A percentile compares a stretch with the other conserved stretches of the same genome.
phyloP scores from a whole-genome alignment of 352 stramenopile species.

The Globisporangium irregulare region DNA sequence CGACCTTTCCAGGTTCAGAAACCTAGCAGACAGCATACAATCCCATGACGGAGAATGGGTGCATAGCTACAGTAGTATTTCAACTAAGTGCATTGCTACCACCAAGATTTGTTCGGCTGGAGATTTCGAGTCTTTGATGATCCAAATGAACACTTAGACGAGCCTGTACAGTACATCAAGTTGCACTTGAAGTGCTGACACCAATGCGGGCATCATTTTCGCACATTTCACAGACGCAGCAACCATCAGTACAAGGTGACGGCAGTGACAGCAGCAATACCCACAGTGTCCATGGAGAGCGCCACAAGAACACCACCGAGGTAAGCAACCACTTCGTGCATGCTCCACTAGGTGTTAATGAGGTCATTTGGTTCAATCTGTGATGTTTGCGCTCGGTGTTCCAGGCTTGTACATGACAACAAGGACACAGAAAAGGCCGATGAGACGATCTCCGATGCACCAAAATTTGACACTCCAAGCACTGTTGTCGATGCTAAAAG shows the following conservation, averaged over 20 bases:
- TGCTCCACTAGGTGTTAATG: background rate
- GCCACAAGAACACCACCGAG: background rate
- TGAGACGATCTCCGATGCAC: no score
- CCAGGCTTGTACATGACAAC: background rate
- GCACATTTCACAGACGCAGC: background rate
- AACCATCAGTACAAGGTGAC: background rate
- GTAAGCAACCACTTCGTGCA: background rate
- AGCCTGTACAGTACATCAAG: background rate
- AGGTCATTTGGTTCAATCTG: background rate
- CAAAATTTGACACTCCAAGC: background rate
- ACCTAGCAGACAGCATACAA: background rate
- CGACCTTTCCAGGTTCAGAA: background rate
- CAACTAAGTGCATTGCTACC: background rate
- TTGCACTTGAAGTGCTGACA: slow-evolving; percentile 5
- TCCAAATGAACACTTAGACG: background rate
- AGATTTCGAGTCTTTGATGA: background rate
- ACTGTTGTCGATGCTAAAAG: no score
- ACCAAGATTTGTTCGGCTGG: background rate
- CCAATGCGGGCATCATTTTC: background rate
- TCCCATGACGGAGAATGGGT: background rate
- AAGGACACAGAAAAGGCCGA: background rate
- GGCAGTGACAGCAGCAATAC: background rate
- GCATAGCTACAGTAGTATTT: background rate
- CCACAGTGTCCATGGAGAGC: background rate
- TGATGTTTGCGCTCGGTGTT: background rate